phyloP scores from a whole-genome alignment of 1,284 basidiomycete genomes.

The Erythrobasidium hasegawianum region DNA sequence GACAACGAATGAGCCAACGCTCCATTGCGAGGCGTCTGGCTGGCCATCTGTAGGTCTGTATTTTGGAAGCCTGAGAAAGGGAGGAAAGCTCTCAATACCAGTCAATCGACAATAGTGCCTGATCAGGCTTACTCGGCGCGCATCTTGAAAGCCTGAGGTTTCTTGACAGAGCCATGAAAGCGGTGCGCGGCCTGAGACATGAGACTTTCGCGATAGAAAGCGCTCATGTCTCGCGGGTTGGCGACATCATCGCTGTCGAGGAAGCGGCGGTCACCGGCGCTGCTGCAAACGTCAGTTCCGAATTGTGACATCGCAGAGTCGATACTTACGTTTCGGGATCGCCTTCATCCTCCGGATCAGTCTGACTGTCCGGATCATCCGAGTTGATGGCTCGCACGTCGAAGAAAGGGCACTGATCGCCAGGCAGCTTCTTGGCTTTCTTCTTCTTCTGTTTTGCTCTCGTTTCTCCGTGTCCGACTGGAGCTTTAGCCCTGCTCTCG shows the following conservation, averaged over 20 bases:
- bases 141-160: conserved; percentile 28
- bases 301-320: no score
- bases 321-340: conserved; percentile 37
- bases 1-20: background rate
- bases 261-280: conserved; percentile 44
- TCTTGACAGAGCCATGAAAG: conserved; percentile 14
- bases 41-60: background rate
- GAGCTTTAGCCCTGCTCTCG: background rate
- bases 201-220: conserved; percentile 47
- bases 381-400: conserved; percentile 45
- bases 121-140: conserved; percentile 19
- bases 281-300: background rate
- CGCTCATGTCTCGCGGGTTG: conserved; percentile 19
- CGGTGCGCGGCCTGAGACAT: conserved; percentile 45
- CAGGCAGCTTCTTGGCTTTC: conserved; percentile 35
- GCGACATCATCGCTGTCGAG: conserved; percentile 44
- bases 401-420: conserved; percentile 36
- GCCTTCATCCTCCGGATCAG: conserved; percentile 46
- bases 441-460: background rate
- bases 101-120: background rate
- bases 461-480: no score
- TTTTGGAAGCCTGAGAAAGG: background rate
- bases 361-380: conserved; percentile 49
- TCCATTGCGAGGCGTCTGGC: background rate
- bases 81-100: background rate